Conservation (phyloP, 2,329 filamentous ascomycete species). For the Exophiala bonariae region DNA sequence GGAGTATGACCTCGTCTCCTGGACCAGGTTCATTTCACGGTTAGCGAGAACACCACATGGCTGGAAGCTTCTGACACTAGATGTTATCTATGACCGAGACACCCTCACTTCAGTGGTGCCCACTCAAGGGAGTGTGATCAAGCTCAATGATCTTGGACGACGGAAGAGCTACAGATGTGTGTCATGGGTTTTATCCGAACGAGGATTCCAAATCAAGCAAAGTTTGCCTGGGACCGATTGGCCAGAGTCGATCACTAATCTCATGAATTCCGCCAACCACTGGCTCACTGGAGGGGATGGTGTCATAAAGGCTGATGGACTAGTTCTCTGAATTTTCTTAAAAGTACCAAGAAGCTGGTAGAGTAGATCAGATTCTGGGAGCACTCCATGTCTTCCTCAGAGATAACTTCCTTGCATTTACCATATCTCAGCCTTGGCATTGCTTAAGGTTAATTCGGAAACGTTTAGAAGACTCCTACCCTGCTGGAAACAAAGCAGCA, state of each 20-base stretch:
- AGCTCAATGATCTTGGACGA: neutral
- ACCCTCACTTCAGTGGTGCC: too few relatives aligned
- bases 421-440: too few relatives aligned
- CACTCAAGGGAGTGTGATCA: neutral
- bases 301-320: neutral
- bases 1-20: conserved; percentile 3
- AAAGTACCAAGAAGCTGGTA: neutral
- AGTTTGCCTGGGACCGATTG: neutral
- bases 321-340: neutral
- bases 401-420: too few relatives aligned
- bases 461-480: too few relatives aligned
- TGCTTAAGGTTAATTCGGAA: too few relatives aligned
- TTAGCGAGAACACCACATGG: neutral
- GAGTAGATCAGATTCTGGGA: neutral
- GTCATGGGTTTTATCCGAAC: neutral
- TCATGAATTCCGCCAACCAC: neutral
- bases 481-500: too few relatives aligned
- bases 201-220: neutral
- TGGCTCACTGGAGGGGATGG: neutral
- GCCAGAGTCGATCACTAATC: neutral
- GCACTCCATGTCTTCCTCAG: neutral
- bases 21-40: neutral
- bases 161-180: neutral
- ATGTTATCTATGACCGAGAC: conserved; percentile 16
- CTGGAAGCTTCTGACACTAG: conserved; percentile 21